A percentile compares a stretch with the other conserved stretches of the same genome.
Evolutionary conservation across 306 rosid species (phyloP).

Genomic region (Sicyos baderoa): DNA sequence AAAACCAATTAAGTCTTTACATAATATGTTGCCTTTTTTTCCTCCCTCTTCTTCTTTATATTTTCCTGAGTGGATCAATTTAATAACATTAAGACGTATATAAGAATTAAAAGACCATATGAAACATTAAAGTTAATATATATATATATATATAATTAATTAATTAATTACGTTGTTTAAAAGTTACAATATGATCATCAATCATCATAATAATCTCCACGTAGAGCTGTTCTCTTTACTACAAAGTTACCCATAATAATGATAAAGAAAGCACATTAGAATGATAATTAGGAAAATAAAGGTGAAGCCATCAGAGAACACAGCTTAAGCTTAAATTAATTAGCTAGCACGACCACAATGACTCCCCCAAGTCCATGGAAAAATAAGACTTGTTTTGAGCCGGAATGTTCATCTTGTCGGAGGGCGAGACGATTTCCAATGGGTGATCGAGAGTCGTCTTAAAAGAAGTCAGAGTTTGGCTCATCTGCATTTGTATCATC

Average conservation of each 20-base stretch:
- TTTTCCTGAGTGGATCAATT: neutral
- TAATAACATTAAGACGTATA: neutral
- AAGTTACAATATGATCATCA: conserved; percentile 16
- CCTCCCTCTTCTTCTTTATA: no score
- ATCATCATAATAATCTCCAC: neutral
- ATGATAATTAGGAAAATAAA: conserved; percentile 26
- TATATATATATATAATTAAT: no score
- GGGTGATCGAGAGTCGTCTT: conserved; percentile 9
- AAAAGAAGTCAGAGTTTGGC: conserved; percentile 26
- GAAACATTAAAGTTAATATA: no score
- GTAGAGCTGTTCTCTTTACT: conserved; percentile 2
- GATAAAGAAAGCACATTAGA: conserved; percentile 19
- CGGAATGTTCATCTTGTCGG: conserved; percentile 25
- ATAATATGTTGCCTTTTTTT: no score
- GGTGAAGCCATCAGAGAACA: conserved; percentile 17
- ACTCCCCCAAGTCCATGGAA: conserved; percentile 54
- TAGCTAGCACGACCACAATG: conserved; percentile 69
- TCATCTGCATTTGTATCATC: conserved; percentile 60
- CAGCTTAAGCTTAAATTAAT: conserved; percentile 5
- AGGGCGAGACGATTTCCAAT: conserved; percentile 19
- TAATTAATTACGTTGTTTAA: neutral
- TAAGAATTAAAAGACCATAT: neutral
- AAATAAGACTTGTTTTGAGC: conserved; percentile 54
- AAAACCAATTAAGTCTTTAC: no score
- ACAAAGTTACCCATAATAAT: conserved; percentile 16